Base-by-base conservation (phyloP, 768 basidiomycete genomes). In the Dictyophora rubrovolvata region DNA sequence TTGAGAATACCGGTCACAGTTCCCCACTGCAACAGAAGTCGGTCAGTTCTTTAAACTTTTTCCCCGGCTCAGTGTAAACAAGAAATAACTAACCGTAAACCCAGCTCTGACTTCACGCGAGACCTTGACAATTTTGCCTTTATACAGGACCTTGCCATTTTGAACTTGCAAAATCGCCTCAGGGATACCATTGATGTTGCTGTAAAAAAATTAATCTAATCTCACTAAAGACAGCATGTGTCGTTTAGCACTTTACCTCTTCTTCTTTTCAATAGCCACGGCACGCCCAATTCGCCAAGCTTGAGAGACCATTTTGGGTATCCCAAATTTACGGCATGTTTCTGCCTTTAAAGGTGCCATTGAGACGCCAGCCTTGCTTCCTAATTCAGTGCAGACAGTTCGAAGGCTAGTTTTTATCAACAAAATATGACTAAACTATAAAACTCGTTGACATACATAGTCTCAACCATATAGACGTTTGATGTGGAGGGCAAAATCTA, bases 221-320 rank as follows among this genome's bases (percentile, higher is more conserved):
- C 37, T 23, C 18, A 23, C n/a, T 22, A n/a, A 54, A 54, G 1
- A 55, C 7, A 18, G n/a, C 36, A 20, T 20, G 1, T n/a, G 20
- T 9, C 21, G 42, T 48, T 47, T 7, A 48, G 17, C 50, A 16
- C 1, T 35, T 46, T 20, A 63, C 59, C 61, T 66, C 71, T 67
- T 55, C n/a, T 77, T 76, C 50, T 79, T 73, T 59, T 78, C 77
- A 3, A 78, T 72, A 6, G 77, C 75, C 16, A 85, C 75, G 0
- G 82, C 82, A 33, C 80, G 72, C 9, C 85, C 85, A 20, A 86
- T 76, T 50, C 79, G 70, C 84, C 85, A 86, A 9, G 79, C 78
- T 66, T 81, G 74, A 20, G 82, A 84, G 11, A 82, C 74, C 23
- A 79, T 81, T 48, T 77, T 79, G 1, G 74, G 71, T 16, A 72